A percentile compares a stretch with the other conserved stretches of the same genome.
Evolutionary conservation across 2,329 filamentous ascomycete genomes (phyloP).

Genomic region (Leptographium radiaticola): DNA sequence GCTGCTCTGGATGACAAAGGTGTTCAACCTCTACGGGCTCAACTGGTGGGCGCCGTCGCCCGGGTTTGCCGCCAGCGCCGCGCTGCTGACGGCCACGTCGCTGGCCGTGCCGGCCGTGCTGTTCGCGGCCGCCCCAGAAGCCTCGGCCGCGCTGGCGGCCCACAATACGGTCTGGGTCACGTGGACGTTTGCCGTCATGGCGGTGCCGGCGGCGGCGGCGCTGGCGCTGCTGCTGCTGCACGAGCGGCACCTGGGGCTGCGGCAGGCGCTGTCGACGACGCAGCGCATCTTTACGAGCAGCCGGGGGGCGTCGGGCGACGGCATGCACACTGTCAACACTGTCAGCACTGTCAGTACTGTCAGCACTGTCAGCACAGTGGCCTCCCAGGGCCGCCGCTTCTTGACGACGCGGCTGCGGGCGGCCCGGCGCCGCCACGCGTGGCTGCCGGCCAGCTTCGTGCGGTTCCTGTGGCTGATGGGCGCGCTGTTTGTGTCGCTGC

Average conservation of each 20-base stretch:
- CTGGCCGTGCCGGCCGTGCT: slow-evolving; percentile 46
- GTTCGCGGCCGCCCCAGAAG: slow-evolving; percentile 36
- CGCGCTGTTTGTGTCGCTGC: slow-evolving; percentile 46
- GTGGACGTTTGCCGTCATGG: slow-evolving; percentile 59
- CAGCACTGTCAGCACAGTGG: too few relatives aligned
- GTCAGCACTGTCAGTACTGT: too few relatives aligned
- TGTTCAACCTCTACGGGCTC: slow-evolving; percentile 57
- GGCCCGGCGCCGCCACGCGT: slow-evolving; percentile 30
- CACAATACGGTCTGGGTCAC: slow-evolving; percentile 58
- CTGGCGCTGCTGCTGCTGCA: slow-evolving; percentile 50
- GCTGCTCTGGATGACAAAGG: slow-evolving; percentile 57
- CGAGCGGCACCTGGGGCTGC: slow-evolving; percentile 48
- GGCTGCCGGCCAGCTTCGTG: slow-evolving; percentile 54
- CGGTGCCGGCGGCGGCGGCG: slow-evolving; percentile 52
- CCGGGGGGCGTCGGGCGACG: slow-evolving; percentile 38
- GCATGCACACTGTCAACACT: too few relatives aligned
- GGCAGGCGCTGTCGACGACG: slow-evolving; percentile 50
- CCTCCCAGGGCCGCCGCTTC: too few relatives aligned
- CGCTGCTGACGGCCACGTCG: slow-evolving; percentile 46
- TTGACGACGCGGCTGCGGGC: neutral
- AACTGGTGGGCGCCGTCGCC: slow-evolving; percentile 58
- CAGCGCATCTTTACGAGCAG: slow-evolving; percentile 54
- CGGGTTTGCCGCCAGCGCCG: slow-evolving; percentile 51
- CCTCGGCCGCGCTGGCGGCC: slow-evolving; percentile 34
- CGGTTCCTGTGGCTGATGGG: slow-evolving; percentile 58